Evolutionary conservation across 306 rosid genomes (phyloP).

Genomic region (Potentilla sterilis): DNA sequence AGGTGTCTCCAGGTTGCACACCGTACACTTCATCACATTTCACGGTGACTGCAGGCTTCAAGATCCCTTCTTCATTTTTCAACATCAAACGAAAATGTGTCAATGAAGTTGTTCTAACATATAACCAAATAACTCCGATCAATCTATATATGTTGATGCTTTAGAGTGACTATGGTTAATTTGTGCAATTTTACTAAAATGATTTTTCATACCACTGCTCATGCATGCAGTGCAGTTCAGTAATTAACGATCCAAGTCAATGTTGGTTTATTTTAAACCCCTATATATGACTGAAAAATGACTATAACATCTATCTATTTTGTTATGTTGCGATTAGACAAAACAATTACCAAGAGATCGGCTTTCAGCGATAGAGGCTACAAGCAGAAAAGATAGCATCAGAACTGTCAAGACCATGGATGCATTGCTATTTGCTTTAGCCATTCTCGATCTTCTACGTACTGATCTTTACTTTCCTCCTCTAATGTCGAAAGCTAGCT

Average conservation of each 20-base stretch:
- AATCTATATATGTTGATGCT: background rate
- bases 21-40: constrained; percentile 24
- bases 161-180: background rate
- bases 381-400: constrained; percentile 23
- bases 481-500: background rate
- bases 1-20: constrained; percentile 38
- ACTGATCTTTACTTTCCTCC: background rate
- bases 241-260: no score
- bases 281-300: background rate
- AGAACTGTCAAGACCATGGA: constrained; percentile 3
- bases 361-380: constrained; percentile 2
- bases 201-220: background rate
- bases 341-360: background rate
- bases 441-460: constrained; percentile 12
- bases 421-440: constrained; percentile 6
- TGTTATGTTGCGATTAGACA: background rate
- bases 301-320: background rate
- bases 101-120: background rate
- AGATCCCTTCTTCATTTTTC: background rate
- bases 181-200: background rate
- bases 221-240: background rate
- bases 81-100: constrained; percentile 1
- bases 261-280: no score
- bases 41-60: background rate
- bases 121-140: background rate